phyloP scores from a whole-genome alignment of 768 basidiomycete genomes.

The Pleurotus tuber-regium region DNA sequence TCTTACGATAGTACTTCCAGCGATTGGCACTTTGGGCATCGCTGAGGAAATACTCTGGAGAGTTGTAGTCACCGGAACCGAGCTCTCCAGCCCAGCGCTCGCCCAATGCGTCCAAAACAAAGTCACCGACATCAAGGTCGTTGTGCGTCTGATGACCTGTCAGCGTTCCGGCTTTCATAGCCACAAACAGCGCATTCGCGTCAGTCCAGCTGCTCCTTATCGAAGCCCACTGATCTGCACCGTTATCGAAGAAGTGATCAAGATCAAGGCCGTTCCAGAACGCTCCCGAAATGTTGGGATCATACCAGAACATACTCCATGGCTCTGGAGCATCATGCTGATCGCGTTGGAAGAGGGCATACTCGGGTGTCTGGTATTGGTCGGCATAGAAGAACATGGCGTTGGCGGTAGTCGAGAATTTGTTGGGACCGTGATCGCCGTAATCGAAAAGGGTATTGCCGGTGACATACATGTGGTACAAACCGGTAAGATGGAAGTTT shows the following conservation, averaged over 20 bases:
- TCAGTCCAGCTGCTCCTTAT: constrained; percentile 96
- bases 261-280: constrained; percentile 88
- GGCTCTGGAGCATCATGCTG: constrained; percentile 79
- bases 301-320: constrained; percentile 92
- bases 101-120: constrained; percentile 92
- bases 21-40: constrained; percentile 68
- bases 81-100: constrained; percentile 94
- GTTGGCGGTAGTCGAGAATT: constrained; percentile 93
- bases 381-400: constrained; percentile 74
- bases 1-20: constrained; percentile 95
- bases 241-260: constrained; percentile 78
- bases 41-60: constrained; percentile 72
- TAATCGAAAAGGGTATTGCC: constrained; percentile 87
- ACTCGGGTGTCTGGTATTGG: constrained; percentile 67
- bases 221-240: constrained; percentile 79
- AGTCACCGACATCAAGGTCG: constrained; percentile 93
- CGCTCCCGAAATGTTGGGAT: constrained; percentile 77
- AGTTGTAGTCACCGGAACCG: constrained; percentile 80
- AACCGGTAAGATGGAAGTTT: constrained; percentile 68
- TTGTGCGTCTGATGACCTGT: constrained; percentile 92
- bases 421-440: constrained; percentile 91
- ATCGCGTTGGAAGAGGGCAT: constrained; percentile 89
- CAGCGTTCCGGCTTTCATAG: constrained; percentile 81
- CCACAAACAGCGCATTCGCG: constrained; percentile 76
- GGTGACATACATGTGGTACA: constrained; percentile 86